phyloP scores from a whole-genome alignment of 495 filamentous ascomycete genomes.

The Penicillium cataractarum region DNA sequence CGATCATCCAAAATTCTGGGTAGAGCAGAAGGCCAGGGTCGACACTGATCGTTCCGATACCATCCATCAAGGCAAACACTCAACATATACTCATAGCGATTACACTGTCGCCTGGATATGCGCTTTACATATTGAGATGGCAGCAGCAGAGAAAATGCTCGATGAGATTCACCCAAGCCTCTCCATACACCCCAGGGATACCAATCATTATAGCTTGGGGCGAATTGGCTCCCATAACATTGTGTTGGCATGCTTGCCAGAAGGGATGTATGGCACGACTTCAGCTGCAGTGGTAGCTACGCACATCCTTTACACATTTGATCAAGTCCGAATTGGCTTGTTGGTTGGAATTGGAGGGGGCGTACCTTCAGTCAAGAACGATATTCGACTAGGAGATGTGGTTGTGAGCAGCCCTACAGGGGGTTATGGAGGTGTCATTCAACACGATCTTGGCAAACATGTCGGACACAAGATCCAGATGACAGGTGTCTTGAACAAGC shows the following conservation, averaged over 20 bases:
- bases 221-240: neutral
- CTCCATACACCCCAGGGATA: neutral
- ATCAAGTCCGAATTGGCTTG: neutral
- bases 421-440: neutral
- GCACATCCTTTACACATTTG: neutral
- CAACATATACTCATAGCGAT: neutral
- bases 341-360: neutral
- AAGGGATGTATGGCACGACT: neutral
- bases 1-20: neutral
- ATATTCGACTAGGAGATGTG: conserved; percentile 1
- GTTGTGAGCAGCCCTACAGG: neutral
- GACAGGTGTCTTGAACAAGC: neutral
- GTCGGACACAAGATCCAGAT: neutral
- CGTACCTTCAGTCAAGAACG: neutral
- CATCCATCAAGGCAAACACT: neutral
- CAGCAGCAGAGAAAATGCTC: neutral
- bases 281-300: neutral
- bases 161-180: neutral
- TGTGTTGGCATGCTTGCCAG: neutral
- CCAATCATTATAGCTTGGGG: neutral
- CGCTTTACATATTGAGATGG: neutral
- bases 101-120: neutral
- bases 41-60: neutral
- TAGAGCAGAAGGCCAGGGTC: neutral
- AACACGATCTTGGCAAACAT: neutral